These are phyloP conservation scores for Lentinus tigrinus DNA, from an alignment of 768 basidiomycete genomes.

Conservation along the genomic window DNA sequence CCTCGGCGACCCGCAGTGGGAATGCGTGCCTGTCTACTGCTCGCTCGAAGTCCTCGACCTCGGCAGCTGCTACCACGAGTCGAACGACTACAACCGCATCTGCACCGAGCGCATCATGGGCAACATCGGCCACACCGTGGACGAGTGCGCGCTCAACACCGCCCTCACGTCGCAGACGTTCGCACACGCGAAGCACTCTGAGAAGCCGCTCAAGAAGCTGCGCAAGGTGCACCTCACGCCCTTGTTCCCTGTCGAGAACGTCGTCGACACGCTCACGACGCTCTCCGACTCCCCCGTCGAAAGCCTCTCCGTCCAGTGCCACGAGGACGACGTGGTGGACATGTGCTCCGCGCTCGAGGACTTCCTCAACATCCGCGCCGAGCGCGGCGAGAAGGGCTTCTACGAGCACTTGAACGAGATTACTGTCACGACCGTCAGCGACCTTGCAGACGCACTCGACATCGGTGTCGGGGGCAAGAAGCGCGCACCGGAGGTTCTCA, in stretches of 20 bases:
- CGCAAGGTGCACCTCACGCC: slow-evolving; percentile 59
- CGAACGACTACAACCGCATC: slow-evolving; percentile 48
- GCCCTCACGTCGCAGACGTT: slow-evolving; percentile 43
- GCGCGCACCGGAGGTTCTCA: slow-evolving; percentile 7
- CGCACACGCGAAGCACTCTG: slow-evolving; percentile 31
- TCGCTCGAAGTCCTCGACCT: slow-evolving; percentile 57
- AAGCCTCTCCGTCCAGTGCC: slow-evolving; percentile 55
- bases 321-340: slow-evolving; percentile 63
- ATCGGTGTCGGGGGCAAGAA: slow-evolving; percentile 18
- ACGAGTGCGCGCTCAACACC: slow-evolving; percentile 51
- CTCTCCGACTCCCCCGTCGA: slow-evolving; percentile 62
- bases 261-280: slow-evolving; percentile 57
- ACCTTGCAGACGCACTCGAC: slow-evolving; percentile 33
- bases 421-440: slow-evolving; percentile 41
- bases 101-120: slow-evolving; percentile 64
- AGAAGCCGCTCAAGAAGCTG: slow-evolving; percentile 50
- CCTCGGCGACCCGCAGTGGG: slow-evolving; percentile 62
- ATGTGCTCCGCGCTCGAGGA: slow-evolving; percentile 54
- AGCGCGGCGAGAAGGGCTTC: slow-evolving; percentile 44
- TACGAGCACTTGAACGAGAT: slow-evolving; percentile 50
- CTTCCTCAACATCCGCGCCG: slow-evolving; percentile 52
- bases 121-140: slow-evolving; percentile 52
- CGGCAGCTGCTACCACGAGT: slow-evolving; percentile 51
- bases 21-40: slow-evolving; percentile 49
- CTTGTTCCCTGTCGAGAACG: slow-evolving; percentile 59